Base-by-base conservation (phyloP, 202 grass and related monocot genomes). In the Thinopyrum obtusiflorum region DNA sequence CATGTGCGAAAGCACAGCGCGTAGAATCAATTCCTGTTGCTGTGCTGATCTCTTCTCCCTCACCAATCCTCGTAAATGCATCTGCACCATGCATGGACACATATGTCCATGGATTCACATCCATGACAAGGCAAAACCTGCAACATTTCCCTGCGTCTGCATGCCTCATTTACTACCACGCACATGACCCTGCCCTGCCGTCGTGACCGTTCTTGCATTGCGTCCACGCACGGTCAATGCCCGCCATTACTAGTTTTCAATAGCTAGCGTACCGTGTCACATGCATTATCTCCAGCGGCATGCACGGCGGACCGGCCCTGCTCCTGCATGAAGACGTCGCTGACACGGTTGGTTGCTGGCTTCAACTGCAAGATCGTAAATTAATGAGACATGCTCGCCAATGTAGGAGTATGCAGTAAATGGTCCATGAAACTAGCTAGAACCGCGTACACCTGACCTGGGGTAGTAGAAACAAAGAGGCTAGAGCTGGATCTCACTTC, bases 61-160 rank as follows among this genome's bases (percentile, higher is more conserved):
- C 57, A 84, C n/a, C 72, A 65, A 84, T 76, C 71, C 82, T 33
- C 28, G 29, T 84, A 25, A 77, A 84, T 49, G 46, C 46, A 15
- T 49, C 46, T 67, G 26, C 70, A 18, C 59, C 64, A 46, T 65
- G 25, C 11, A 65, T 17, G 17, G 17, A 55, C 1, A 20, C 11
- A 55, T 55, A 20, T 53, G 74, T 62, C 17, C 33, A 83, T 44
- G 24, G 23, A 31, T 26, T 69, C 49, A 55, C 17, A 3, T 20
- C 39, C 64, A 53, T 3, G 27, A n/a, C 3, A 15, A 78, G 51
- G 51, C 4, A 32, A 24, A 79, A 80, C 61, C 15, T 47, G 77
- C 61, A 65, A 29, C 36, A 15, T 29, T 29, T 62, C 60, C 60
- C 21, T 26, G 3, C 8, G 3, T 11, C n/a, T 25, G n/a, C 47